phyloP scores from a whole-genome alignment of 1,284 basidiomycete species.

The Erythrobasidium hasegawianum region DNA sequence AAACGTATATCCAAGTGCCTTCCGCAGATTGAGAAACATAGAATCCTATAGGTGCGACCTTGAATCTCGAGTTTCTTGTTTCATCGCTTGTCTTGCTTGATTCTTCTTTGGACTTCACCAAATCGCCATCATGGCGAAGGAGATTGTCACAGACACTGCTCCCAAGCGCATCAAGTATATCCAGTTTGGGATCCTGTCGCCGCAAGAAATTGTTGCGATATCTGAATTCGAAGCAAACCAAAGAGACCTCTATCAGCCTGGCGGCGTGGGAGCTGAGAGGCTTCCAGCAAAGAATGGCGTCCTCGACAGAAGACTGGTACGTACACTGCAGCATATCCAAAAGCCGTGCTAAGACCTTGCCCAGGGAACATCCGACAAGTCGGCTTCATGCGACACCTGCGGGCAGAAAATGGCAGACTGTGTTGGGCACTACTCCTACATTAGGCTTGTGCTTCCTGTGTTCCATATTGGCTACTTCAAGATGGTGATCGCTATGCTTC shows the following conservation, averaged over 20 bases:
- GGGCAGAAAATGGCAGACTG: conserved; percentile 88
- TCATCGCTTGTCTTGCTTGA: too few relatives aligned
- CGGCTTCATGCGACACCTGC: conserved; percentile 88
- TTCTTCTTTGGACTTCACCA: too few relatives aligned
- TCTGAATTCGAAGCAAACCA: conserved; percentile 92
- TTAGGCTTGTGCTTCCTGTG: conserved; percentile 91
- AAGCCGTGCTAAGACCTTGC: background rate
- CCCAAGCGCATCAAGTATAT: conserved; percentile 92
- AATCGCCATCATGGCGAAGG: conserved; percentile 64
- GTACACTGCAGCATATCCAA: conserved; percentile 37
- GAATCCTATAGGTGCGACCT: too few relatives aligned
- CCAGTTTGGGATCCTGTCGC: conserved; percentile 85
- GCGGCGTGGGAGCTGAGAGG: conserved; percentile 52
- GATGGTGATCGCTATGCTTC: conserved; percentile 86
- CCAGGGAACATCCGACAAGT: conserved; percentile 93
- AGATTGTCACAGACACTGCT: conserved; percentile 76
- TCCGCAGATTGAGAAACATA: too few relatives aligned
- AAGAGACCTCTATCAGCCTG: conserved; percentile 63
- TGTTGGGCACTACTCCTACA: conserved; percentile 75
- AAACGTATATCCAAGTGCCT: too few relatives aligned
- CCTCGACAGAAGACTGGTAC: conserved; percentile 77
- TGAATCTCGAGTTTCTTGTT: too few relatives aligned
- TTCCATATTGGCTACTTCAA: conserved; percentile 98
- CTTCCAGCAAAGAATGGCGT: conserved; percentile 86
- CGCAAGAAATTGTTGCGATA: conserved; percentile 87